These are phyloP conservation scores for Ammopiptanthus mongolicus DNA, from an alignment of 306 rosid genomes.

Conservation along the genomic window DNA sequence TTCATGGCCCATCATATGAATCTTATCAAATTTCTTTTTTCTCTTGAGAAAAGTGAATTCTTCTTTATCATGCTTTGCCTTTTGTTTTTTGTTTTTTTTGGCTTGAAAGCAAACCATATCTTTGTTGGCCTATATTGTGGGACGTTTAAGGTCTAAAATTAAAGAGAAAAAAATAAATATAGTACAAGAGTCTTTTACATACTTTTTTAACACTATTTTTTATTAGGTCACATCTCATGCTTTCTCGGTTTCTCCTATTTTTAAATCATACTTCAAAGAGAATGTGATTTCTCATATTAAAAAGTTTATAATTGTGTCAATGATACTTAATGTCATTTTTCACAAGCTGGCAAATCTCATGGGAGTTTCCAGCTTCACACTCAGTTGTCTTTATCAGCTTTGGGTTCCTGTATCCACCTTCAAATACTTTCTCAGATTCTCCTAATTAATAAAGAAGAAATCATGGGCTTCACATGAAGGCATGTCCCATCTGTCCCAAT, in stretches of 20 bases:
- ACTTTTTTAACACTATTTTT: too few species aligned
- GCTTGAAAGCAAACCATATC: conserved; percentile 4
- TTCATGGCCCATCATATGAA: neutral
- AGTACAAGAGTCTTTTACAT: too few species aligned
- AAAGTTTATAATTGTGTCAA: neutral
- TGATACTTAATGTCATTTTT: neutral
- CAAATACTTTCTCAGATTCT: neutral
- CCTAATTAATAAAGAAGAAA: neutral
- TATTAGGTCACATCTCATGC: too few species aligned
- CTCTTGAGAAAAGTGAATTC: conserved; percentile 4
- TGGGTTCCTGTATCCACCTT: neutral
- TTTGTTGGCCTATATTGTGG: neutral
- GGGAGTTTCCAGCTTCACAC: conserved; percentile 12
- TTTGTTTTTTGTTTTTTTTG: neutral
- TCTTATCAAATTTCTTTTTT: neutral
- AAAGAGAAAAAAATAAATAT: too few species aligned
- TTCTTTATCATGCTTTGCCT: neutral
- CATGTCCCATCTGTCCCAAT: conserved; percentile 1
- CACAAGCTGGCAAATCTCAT: neutral
- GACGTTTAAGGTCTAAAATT: neutral
- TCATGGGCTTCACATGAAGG: conserved; percentile 16
- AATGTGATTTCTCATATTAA: too few species aligned
- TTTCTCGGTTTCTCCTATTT: too few species aligned
- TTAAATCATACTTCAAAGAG: too few species aligned
- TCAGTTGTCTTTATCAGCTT: conserved; percentile 13